Base-by-base conservation (phyloP, 805 yeast genomes). In the Teunomyces kruisii region DNA sequence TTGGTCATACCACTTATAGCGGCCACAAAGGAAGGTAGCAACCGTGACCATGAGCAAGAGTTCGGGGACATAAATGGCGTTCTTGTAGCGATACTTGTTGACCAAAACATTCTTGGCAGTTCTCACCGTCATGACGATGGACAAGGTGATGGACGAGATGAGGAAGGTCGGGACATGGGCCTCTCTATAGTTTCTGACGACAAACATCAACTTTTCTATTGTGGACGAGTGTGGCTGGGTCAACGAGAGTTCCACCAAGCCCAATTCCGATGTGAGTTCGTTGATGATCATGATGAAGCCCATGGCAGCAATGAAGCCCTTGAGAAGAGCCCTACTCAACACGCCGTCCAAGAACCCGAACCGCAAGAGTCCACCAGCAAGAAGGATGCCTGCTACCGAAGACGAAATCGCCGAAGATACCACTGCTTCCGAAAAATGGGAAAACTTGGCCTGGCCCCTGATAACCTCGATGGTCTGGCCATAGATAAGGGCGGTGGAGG, bases 221-320 rank as follows among this genome's bases (percentile, higher is more conserved):
- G 62, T 61, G 19, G 65, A 48, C 14, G 47, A 16, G 48, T 61
- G 61, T 2, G 62, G 65, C 29, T 55, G 52, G 12, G 45, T 32
- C 10, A 30, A 30, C 2, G 60, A 52, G 43, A 56, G 45, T 32
- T 56, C 47, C 14, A 46, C 48, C 30, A 65, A 45, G 2, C 71
- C 70, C 58, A 64, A 65, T 59, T 58, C 87, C 80, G 54, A 80
- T 78, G 86, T 51, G 46, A 62, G 47, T 61, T 71, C 42, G 66
- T 39, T 72, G 55, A 85, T 70, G 26, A 90, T 76, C 89, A 90
- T 89, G 7, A 88, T 83, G 15, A 86, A 52, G 12, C 96, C 97
- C 47, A 90, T 88, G 3, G 94, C 94, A 9, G 89, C 82, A 32
- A 90, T 80, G 56, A 90, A 90, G 0, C 97, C 97, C 49, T 89